Percentiles rank a stretch among this genome's conserved stretches.
These are phyloP conservation scores for Blastocystis sp. DNA, from an alignment of 352 stramenopile species.

Conservation along the genomic window DNA sequence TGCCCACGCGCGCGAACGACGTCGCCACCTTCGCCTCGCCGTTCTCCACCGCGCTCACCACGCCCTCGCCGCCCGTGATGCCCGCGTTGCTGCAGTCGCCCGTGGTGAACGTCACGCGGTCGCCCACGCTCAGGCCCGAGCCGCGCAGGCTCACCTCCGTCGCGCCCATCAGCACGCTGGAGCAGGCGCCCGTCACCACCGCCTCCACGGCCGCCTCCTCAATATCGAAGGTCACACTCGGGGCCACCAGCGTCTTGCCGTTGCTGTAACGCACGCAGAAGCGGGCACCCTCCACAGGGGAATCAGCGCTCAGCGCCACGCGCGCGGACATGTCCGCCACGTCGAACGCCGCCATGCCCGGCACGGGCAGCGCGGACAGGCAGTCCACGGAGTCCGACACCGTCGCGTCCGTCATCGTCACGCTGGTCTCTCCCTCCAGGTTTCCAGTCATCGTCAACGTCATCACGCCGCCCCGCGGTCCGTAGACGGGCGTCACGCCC, in stretches of 20 bases:
- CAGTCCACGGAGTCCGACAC: constrained; percentile 44
- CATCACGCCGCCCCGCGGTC: constrained; percentile 35
- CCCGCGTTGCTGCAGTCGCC: constrained; percentile 1
- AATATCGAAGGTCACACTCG: constrained; percentile 23
- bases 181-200: background rate
- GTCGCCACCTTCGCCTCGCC: background rate
- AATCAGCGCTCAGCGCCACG: background rate
- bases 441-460: background rate
- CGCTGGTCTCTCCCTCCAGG: background rate
- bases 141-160: background rate
- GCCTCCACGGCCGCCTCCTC: constrained; percentile 5
- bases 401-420: constrained; percentile 26
- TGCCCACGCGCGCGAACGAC: background rate
- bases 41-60: background rate
- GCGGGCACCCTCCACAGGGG: background rate
- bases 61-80: background rate
- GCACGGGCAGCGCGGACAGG: background rate
- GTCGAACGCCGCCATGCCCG: background rate
- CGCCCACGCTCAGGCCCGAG: constrained; percentile 28
- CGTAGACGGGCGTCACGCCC: constrained; percentile 3
- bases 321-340: background rate
- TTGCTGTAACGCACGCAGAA: constrained; percentile 54
- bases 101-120: constrained; percentile 13
- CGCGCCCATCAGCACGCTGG: background rate
- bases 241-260: background rate